A percentile compares a stretch with the other conserved stretches of the same genome.
Evolutionary conservation across 179 eudicot genomes (phyloP).

Genomic region (Corrigiola litoralis): DNA sequence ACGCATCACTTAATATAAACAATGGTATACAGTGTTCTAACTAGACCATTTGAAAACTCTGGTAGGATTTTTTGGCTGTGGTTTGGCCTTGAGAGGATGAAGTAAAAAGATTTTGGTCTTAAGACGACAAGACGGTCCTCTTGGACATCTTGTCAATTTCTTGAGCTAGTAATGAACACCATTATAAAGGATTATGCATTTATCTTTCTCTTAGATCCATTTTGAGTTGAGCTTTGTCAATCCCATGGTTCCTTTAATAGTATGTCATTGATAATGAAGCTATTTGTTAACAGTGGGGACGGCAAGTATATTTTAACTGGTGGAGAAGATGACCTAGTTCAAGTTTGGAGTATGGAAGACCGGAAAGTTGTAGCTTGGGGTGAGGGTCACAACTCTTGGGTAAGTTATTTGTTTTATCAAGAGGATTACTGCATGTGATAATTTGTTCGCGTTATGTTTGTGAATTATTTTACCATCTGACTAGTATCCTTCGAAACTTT

Average conservation of each 20-base stretch:
- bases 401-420: slow-evolving; percentile 27
- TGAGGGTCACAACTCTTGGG: slow-evolving; percentile 99
- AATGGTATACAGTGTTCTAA: too few relatives aligned
- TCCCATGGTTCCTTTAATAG: not conserved
- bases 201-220: not conserved
- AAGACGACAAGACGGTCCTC: too few relatives aligned
- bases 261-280: slow-evolving; percentile 17
- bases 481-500: not conserved
- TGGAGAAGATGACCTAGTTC: slow-evolving; percentile 98
- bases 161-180: not conserved
- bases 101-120: too few relatives aligned
- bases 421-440: not conserved
- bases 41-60: too few relatives aligned
- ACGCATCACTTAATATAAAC: too few relatives aligned
- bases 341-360: slow-evolving; percentile 98
- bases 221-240: not conserved
- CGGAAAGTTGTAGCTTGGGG: slow-evolving; percentile 96
- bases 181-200: too few relatives aligned
- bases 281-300: slow-evolving; percentile 54
- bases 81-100: too few relatives aligned
- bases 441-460: not conserved
- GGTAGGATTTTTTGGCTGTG: too few relatives aligned
- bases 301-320: slow-evolving; percentile 85
- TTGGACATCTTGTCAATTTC: not conserved
- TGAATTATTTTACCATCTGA: slow-evolving; percentile 6